A percentile compares a stretch with the other conserved stretches of the same genome.
These are phyloP conservation scores for Fusarium sp. DNA, from an alignment of 2,329 filamentous ascomycete genomes.

Conservation along the genomic window DNA sequence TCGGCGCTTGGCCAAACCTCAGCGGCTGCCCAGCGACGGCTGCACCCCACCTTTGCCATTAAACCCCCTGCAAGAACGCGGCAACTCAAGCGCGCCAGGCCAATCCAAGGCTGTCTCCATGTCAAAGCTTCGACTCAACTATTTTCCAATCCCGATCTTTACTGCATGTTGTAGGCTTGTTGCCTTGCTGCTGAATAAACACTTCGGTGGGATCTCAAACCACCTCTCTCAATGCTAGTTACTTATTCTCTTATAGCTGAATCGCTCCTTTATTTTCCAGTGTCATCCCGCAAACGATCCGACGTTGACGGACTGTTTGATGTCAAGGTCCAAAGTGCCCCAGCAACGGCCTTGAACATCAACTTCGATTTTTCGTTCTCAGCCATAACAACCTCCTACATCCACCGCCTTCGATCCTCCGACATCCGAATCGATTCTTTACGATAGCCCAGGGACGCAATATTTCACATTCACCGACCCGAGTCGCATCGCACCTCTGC, in stretches of 20 bases:
- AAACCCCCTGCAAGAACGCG: constrained; percentile 49
- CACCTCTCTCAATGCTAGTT: background rate
- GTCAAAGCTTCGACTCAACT: constrained; percentile 19
- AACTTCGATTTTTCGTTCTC: constrained; percentile 19
- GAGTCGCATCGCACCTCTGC: background rate
- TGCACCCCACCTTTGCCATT: constrained; percentile 43
- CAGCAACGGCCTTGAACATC: constrained; percentile 35
- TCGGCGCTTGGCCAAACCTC: background rate
- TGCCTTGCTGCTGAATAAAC: constrained; percentile 28
- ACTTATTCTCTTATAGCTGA: constrained; percentile 2
- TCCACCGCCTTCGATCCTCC: background rate
- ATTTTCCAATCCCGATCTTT: constrained; percentile 36
- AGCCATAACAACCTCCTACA: constrained; percentile 5
- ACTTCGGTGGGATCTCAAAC: constrained; percentile 2
- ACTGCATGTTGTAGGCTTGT: constrained; percentile 33
- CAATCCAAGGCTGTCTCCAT: constrained; percentile 21
- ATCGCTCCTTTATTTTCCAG: constrained; percentile 10
- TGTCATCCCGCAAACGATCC: constrained; percentile 6
- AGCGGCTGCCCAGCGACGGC: constrained; percentile 27
- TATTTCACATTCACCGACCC: background rate
- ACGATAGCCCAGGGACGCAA: background rate
- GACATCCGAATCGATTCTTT: background rate
- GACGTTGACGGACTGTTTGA: constrained; percentile 19
- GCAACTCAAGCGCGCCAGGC: constrained; percentile 40
- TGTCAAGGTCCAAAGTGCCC: constrained; percentile 29